Evolutionary conservation across 345 rosid genomes (phyloP), one percentile per base, ranked within the genome.

Genomic region (Salix suchowensis): DNA sequence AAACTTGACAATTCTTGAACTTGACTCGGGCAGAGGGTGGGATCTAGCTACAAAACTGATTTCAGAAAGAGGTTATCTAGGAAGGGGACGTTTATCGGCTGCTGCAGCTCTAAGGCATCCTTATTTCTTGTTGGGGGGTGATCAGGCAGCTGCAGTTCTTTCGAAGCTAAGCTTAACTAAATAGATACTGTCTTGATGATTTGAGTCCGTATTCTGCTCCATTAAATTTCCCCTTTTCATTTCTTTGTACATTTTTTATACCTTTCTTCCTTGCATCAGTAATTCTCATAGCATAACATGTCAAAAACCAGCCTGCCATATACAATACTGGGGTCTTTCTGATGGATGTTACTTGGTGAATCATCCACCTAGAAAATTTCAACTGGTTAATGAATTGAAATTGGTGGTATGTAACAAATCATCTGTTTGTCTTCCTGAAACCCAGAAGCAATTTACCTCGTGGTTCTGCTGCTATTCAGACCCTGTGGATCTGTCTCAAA

Each of bases 11-110:
- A 84, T 91, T 70, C 95, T 93, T 34, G 98, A 93, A 76, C 91
- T 95, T 3, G 98, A 95, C 74, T 90, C 93, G 0, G 97, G 93
- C 48, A 91, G 94, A 85, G 98, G 97, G n/a, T 93, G 98, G 98
- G 96, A 95, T 79, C 87, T 93, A 42, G 97, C 97, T 67, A 90
- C 91, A 3, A 93, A 89, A 83, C 88, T 95, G 44, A 84, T 93
- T 46, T 91, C 97, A 5, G 89, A 95, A 82, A 87, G 98, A 85
- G 92, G 97, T 23, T 85, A 79, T 76, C 86, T 92, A 77, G 71
- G 93, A 74, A 89, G 92, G 70, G 93, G 98, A 32, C 96, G 98
- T 77, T 88, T 93, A 83, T 93, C 98, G 1, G 98, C 98, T 5
- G 85, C 97, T 18, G 96, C 97, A 72, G 91, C 97, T 82, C 87